Evolutionary conservation across 805 yeast genomes (phyloP), one percentile per base, ranked within the genome.

Genomic region (Lachancea sp.): DNA sequence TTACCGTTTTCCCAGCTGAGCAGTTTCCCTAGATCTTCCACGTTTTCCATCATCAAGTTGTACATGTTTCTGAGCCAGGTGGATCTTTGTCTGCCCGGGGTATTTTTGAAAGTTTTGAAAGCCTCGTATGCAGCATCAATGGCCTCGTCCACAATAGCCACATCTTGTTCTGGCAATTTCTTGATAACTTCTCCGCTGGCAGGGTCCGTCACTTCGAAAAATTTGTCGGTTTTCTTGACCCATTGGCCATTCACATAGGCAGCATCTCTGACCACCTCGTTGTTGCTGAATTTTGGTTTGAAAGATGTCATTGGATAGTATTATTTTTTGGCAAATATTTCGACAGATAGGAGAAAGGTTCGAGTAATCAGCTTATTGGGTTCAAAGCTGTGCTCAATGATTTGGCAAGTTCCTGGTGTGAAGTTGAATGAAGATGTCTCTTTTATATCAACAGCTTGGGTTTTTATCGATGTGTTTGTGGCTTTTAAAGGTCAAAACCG

Each of bases 191-290:
- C 72, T n/a, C 71, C 73, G 20, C 75, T 72, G 0, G 95, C 95
- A 3, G 97, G 97, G 61, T 91, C 87, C 12, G 65, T 62, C 15
- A 90, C 95, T 3, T 71, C 66, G 61, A 88, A 89, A 2, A 72
- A 63, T 15, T 69, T 67, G 7, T 69, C 60, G 12, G 71, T 62
- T 3, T 45, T 27, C 22, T 66, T 55, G 29, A 78, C 60, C 95
- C 95, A 89, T 54, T 79, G 68, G 34, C 96, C 96, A 56, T 85
- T 79, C 62, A 86, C 69, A 52, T 68, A 77, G 3, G 83, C 83
- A 42, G 78, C 74, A n/a, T 80, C 74, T 59, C 72, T 70, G 47
- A 83, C 51, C 31, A 84, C 68, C n/a, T 70, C 69, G 19, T 67
- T 65, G 57, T 79, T 78, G 42, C 70, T 70, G 45, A 77, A 57